Base-by-base conservation (phyloP, 257 asterid genomes). In the Rubia yunnanensis region DNA sequence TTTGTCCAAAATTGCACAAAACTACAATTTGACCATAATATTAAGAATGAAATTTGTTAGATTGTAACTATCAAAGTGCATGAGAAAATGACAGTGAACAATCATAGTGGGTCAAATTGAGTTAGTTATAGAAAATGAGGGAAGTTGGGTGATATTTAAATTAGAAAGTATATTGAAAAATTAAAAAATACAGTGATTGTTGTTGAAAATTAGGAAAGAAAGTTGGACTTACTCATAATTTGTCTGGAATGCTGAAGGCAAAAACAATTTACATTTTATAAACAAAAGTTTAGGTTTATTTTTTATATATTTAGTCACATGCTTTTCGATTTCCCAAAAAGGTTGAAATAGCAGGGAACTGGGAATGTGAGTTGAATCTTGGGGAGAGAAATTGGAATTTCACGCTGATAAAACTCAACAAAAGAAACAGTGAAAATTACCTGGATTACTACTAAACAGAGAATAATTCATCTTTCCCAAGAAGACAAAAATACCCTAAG, bases 381-480 rank as follows among this genome's bases (percentile, higher is more conserved):
- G 78, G 80, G 77, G 60, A 66, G 35, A 5, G 72, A 64, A 63
- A 76, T 57, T 55, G 75, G 70, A 71, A 68, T 79, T 81, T 77
- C 74, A 70, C 31, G 62, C 32, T 64, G 34, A 59, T 35, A 66
- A 57, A 39, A 79, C 68, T 60, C 30, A 23, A 20, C 17, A 8
- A 13, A 13, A 62, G 38, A 30, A 5, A 18, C 7, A n/a, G 11
- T 58, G 23, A 30, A 20, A 57, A 27, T 15, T 14, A 7, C 27
- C 28, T 53, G 59, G 59, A 10, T 53, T 52, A 53, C 13, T 20
- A 54, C 28, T 54, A 24, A 56, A 26, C 18, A 14, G 91, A 83
- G 95, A 86, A 86, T 89, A 89, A 44, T 86, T 84, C 92, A 81
- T 83, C 84, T 81, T 86, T 88, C 72, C 89, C 95, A 83, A 88